Percentiles rank a stretch among this genome's conserved stretches.
These are phyloP conservation scores for Purpureocillium takamizusanense DNA, from an alignment of 2,329 filamentous ascomycete genomes.

Conservation along the genomic window DNA sequence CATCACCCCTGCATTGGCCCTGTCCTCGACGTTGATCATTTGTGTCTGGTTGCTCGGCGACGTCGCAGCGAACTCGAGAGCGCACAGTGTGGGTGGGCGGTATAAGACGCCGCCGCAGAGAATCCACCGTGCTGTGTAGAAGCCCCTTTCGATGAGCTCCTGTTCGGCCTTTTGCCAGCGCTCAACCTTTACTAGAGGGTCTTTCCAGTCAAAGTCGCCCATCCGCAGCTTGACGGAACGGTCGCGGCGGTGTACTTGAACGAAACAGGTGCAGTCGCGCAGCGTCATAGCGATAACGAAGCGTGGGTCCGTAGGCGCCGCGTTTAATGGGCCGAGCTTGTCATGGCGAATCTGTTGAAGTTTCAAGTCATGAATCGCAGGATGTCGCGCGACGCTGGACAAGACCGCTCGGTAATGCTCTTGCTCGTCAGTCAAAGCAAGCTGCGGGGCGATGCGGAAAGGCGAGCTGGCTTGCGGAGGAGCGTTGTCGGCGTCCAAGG, in stretches of 20 bases:
- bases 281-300: slow-evolving; percentile 71
- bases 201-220: slow-evolving; percentile 73
- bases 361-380: slow-evolving; percentile 24
- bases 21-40: slow-evolving; percentile 11
- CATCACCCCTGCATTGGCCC: not conserved
- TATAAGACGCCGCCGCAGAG: slow-evolving; percentile 23
- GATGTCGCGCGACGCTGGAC: slow-evolving; percentile 20
- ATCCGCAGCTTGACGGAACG: slow-evolving; percentile 47
- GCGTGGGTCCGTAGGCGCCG: slow-evolving; percentile 29
- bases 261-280: slow-evolving; percentile 68
- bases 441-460: slow-evolving; percentile 27
- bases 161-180: slow-evolving; percentile 61
- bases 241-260: slow-evolving; percentile 40
- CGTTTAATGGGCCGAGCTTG: slow-evolving; percentile 30
- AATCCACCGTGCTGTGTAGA: slow-evolving; percentile 47
- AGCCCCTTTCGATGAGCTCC: slow-evolving; percentile 56
- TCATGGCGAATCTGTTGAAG: slow-evolving; percentile 33
- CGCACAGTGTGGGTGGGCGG: slow-evolving; percentile 25
- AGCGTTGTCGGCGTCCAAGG: slow-evolving; percentile 45
- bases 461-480: slow-evolving; percentile 33
- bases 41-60: slow-evolving; percentile 8
- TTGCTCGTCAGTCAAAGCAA: slow-evolving; percentile 18
- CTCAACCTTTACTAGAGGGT: slow-evolving; percentile 51
- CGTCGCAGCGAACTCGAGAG: slow-evolving; percentile 18
- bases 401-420: slow-evolving; percentile 16